Conservation (phyloP, 2,329 filamentous ascomycete species). For the Aspergillus arachidicola region DNA sequence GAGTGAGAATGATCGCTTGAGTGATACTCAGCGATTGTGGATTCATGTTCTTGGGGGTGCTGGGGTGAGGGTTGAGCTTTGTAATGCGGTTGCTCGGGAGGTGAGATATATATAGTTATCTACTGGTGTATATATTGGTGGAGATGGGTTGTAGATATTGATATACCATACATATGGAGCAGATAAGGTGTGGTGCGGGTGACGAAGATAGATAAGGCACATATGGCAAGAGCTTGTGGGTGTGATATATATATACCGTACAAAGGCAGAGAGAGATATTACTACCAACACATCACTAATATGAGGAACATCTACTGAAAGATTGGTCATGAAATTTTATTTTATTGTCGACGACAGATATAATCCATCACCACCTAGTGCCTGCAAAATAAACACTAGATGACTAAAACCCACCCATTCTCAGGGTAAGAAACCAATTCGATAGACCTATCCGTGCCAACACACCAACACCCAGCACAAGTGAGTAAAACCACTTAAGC, state of each 20-base stretch:
- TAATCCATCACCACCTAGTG: background rate
- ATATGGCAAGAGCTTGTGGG: rapidly evolving
- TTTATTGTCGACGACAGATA: background rate
- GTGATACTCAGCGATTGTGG: conserved; percentile 95
- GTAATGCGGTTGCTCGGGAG: conserved; percentile 63
- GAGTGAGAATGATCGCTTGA: conserved; percentile 86
- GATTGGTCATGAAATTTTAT: background rate
- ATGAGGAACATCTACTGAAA: background rate
- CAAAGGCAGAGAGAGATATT: too few species aligned
- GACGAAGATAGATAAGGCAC: background rate
- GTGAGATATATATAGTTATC: conserved; percentile 34
- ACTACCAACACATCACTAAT: too few species aligned
- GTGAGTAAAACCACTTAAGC: conserved; percentile 61
- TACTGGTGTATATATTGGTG: background rate
- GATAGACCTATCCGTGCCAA: conserved; percentile 8
- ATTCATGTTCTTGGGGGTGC: conserved; percentile 89
- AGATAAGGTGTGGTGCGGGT: background rate
- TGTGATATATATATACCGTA: too few species aligned
- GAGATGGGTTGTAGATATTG: background rate
- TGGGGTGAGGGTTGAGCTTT: conserved; percentile 83
- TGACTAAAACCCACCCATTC: background rate
- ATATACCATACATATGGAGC: background rate
- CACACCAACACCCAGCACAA: background rate
- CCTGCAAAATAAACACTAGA: background rate
- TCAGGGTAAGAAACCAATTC: background rate